Conservation (phyloP, 495 filamentous ascomycete species). For the Clavariopsis aquatica region DNA sequence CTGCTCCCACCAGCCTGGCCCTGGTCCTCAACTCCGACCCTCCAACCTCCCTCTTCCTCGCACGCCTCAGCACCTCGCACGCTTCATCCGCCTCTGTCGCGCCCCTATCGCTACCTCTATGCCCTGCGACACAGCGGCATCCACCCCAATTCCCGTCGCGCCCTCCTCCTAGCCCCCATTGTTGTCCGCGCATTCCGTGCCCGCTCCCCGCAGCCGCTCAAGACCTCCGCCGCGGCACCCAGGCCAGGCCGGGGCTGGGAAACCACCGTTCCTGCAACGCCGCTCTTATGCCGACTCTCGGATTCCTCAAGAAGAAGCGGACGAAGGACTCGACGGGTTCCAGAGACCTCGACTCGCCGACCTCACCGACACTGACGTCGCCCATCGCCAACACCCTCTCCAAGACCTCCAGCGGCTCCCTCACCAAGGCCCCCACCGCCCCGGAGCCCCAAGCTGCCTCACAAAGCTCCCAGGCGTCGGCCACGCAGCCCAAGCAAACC, state of each 20-base stretch:
- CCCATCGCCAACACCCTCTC: conserved; percentile 60
- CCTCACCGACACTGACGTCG: conserved; percentile 39
- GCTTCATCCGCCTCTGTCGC: not conserved
- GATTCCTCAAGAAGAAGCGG: conserved; percentile 96
- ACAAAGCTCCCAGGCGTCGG: conserved; percentile 32
- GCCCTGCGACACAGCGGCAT: not conserved
- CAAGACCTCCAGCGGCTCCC: conserved; percentile 50
- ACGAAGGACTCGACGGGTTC: conserved; percentile 69
- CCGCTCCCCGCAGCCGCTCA: conserved; percentile 8
- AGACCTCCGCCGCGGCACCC: conserved; percentile 4
- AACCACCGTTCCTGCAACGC: conserved; percentile 33
- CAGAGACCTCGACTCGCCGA: conserved; percentile 43
- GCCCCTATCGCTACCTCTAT: conserved; percentile 16
- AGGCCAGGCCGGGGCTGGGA: conserved; percentile 31
- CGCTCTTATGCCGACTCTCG: conserved; percentile 68
- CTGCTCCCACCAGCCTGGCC: not conserved
- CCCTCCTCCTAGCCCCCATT: conserved; percentile 13
- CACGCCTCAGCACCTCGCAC: not conserved
- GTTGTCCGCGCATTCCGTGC: conserved; percentile 14
- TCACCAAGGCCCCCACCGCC: conserved; percentile 18
- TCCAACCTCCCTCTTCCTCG: not conserved
- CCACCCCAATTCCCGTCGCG: conserved; percentile 6
- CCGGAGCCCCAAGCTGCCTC: conserved; percentile 21
- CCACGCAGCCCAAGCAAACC: conserved; percentile 25
- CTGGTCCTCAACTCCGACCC: not conserved